These are phyloP conservation scores for Acacia acuminata DNA, from an alignment of 306 rosid genomes.

Conservation along the genomic window DNA sequence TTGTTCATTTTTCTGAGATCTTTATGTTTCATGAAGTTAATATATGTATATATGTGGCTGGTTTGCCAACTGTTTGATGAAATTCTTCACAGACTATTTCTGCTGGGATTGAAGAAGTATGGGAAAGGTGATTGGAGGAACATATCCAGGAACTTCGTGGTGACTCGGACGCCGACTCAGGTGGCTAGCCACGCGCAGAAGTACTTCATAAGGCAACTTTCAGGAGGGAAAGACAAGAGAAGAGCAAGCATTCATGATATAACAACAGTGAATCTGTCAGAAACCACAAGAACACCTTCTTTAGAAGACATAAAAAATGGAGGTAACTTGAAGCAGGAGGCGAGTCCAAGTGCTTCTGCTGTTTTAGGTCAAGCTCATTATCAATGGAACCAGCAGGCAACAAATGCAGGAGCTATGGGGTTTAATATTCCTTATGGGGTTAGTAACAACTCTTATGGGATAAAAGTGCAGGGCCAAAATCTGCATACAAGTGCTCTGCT, in stretches of 20 bases:
- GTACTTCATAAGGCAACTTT: slow-evolving; percentile 83
- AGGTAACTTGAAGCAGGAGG: slow-evolving; percentile 30
- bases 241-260: slow-evolving; percentile 98
- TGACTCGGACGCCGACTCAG: slow-evolving; percentile 81
- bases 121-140: slow-evolving; percentile 99
- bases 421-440: slow-evolving; percentile 52
- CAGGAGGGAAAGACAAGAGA: slow-evolving; percentile 89
- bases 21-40: background rate
- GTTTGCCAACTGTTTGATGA: slow-evolving; percentile 2
- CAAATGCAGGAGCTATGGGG: slow-evolving; percentile 40
- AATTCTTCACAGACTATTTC: slow-evolving; percentile 59
- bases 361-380: slow-evolving; percentile 33
- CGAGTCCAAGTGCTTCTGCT: slow-evolving; percentile 25
- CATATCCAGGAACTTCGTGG: slow-evolving; percentile 78
- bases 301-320: slow-evolving; percentile 45
- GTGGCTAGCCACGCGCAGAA: slow-evolving; percentile 99
- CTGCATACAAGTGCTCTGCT: slow-evolving; percentile 44
- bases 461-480: slow-evolving; percentile 56
- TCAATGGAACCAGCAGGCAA: slow-evolving; percentile 74
- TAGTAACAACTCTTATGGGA: slow-evolving; percentile 46
- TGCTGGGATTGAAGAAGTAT: slow-evolving; percentile 83
- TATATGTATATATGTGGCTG: background rate
- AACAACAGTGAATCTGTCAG: slow-evolving; percentile 78
- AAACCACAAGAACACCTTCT: slow-evolving; percentile 53
- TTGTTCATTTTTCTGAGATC: background rate